Evolutionary conservation across 305 asterid species (phyloP), one percentile per base, ranked within the genome.

Genomic region (Fraxinus platypoda): DNA sequence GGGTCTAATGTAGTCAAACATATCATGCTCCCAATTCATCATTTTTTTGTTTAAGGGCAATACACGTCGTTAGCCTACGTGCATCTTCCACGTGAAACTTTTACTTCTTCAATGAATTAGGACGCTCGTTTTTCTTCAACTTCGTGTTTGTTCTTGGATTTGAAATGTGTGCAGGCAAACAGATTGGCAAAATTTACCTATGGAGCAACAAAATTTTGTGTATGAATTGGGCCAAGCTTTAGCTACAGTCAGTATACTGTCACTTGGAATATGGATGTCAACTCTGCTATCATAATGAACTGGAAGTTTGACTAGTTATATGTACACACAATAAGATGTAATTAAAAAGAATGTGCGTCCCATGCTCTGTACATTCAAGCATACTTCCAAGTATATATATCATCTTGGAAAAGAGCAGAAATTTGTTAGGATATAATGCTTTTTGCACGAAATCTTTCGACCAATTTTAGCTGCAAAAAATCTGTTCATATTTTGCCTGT

Each of bases 221-320:
- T 77, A 80, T 28, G 92, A 90, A 86, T 71, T 89, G 62, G 90
- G 79, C 62, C 93, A 89, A 85, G 93, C 93, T 81, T 74, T 88
- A 84, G 88, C 84, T 19, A 89, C 91, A 35, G 64, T 89, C 59
- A 85, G 90, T 33, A 37, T 84, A 34, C 87, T 88, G n/a, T 87
- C 91, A 34, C 26, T 88, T 70, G 91, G 91, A 76, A 79, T 88
- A 81, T 88, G 93, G 93, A 77, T 88, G 66, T 81, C 89, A 21
- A 82, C 90, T 59, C 73, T 79, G 83, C 79, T 88, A n/a, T 82
- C 81, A 13, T 74, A 21, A 54, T 83, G 46, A 78, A 70, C 41
- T 70, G 4, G 34, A 70, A 30, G 25, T 70, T 70, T 31, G n/a
- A 66, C 8, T 41, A 30, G 41, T 13, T 28, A 28, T 70, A 28